phyloP scores from a whole-genome alignment of 2,329 filamentous ascomycete genomes.

The Xylaria sp. region DNA sequence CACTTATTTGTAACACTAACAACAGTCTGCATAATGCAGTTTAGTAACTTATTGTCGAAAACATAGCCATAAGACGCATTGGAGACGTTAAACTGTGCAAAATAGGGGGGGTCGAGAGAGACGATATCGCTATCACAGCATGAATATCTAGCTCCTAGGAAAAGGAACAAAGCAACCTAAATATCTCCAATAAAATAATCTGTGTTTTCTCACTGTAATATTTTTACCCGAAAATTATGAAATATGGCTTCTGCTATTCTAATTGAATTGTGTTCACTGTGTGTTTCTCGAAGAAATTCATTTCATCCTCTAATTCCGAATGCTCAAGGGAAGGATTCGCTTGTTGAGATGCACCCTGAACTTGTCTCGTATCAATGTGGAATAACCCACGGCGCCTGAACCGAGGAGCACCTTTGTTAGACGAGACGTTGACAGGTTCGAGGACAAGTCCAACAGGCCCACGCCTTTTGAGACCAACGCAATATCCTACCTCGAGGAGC shows the following conservation, averaged over 20 bases:
- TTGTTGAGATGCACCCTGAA: background rate
- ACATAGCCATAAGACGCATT: no score
- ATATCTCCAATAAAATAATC: no score
- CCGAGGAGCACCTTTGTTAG: background rate
- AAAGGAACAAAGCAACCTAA: no score
- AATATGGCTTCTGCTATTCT: slow-evolving; percentile 3
- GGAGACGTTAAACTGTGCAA: no score
- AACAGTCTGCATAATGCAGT: no score
- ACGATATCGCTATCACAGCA: no score
- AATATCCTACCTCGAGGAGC: slow-evolving; percentile 17
- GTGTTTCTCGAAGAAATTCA: slow-evolving; percentile 11
- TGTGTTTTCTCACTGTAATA: no score
- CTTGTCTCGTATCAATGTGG: slow-evolving; percentile 8
- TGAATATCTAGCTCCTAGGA: no score
- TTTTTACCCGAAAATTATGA: background rate
- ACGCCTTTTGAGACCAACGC: slow-evolving; percentile 18
- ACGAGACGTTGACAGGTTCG: background rate
- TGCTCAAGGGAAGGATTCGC: background rate
- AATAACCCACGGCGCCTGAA: slow-evolving; percentile 20
- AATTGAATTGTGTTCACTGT: background rate
- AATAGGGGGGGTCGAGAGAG: no score
- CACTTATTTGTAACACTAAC: no score
- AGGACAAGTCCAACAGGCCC: slow-evolving; percentile 26
- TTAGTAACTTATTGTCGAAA: no score
- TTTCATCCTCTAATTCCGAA: background rate